These are phyloP conservation scores for Gamsiella multidivaricata DNA, from an alignment of 192 early-diverging fungal genomes.

Conservation along the genomic window DNA sequence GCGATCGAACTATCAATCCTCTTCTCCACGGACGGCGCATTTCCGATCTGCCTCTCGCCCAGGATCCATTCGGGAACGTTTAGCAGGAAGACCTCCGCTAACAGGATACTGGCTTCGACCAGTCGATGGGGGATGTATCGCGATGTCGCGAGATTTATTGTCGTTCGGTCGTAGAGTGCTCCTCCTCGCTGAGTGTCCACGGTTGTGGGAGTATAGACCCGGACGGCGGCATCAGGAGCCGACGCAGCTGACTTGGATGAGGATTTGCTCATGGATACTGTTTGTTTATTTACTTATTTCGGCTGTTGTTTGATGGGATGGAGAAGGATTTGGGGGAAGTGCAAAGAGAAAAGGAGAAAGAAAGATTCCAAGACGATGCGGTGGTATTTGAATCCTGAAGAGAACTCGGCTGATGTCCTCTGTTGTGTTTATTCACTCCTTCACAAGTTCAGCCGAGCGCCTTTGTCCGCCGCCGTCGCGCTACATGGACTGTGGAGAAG, in stretches of 20 bases:
- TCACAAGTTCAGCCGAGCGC: too few relatives aligned
- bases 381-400: too few relatives aligned
- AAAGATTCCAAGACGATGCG: too few relatives aligned
- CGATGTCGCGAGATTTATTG: slow-evolving; percentile 18
- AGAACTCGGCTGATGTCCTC: too few relatives aligned
- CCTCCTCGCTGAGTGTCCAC: slow-evolving; percentile 33
- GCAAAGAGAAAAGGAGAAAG: background rate
- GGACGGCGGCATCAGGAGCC: background rate
- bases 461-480: too few relatives aligned
- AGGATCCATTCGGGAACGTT: slow-evolving; percentile 49
- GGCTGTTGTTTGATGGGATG: too few relatives aligned
- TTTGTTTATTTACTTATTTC: too few relatives aligned
- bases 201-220: slow-evolving; percentile 23
- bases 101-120: slow-evolving; percentile 16
- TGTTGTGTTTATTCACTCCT: too few relatives aligned
- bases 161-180: slow-evolving; percentile 19
- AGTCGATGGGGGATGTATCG: slow-evolving; percentile 37
- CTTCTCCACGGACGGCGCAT: slow-evolving; percentile 21
- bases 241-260: background rate
- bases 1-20: slow-evolving; percentile 32
- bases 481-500: too few relatives aligned
- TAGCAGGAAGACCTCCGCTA: slow-evolving; percentile 24
- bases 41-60: background rate
- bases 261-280: slow-evolving; percentile 3
- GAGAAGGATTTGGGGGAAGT: too few relatives aligned